These are phyloP conservation scores for Coffea humblotiana DNA, from an alignment of 305 asterid genomes.

Conservation along the genomic window DNA sequence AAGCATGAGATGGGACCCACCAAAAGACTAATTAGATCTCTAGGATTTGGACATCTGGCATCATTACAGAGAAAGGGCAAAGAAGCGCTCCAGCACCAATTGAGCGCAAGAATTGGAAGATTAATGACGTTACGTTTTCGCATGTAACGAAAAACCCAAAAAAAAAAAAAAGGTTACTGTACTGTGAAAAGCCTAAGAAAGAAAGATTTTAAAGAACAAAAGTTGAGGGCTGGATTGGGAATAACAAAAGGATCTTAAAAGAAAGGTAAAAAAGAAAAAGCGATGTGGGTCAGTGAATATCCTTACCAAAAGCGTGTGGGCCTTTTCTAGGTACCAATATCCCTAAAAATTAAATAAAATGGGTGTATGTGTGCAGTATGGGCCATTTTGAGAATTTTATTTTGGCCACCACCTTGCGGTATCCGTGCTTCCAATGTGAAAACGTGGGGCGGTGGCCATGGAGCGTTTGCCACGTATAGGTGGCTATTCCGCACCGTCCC, in stretches of 20 bases:
- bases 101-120: neutral
- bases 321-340: neutral
- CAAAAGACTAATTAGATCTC: neutral
- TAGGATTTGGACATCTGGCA: neutral
- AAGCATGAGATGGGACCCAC: neutral
- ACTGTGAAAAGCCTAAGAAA: neutral
- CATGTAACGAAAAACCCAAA: too few relatives aligned
- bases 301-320: conserved; percentile 4
- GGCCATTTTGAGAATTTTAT: neutral
- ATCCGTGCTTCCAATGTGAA: too few relatives aligned
- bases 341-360: neutral
- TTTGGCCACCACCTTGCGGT: neutral
- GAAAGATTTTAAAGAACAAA: too few relatives aligned
- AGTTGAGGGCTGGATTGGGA: neutral
- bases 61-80: neutral
- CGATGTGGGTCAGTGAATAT: neutral
- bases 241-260: neutral
- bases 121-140: too few relatives aligned
- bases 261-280: neutral
- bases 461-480: neutral
- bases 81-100: neutral
- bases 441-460: too few relatives aligned
- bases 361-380: neutral
- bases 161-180: too few relatives aligned
- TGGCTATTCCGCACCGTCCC: conserved; percentile 22